Base-by-base conservation (phyloP, 768 basidiomycete genomes). In the Hemileccinum impolitum region DNA sequence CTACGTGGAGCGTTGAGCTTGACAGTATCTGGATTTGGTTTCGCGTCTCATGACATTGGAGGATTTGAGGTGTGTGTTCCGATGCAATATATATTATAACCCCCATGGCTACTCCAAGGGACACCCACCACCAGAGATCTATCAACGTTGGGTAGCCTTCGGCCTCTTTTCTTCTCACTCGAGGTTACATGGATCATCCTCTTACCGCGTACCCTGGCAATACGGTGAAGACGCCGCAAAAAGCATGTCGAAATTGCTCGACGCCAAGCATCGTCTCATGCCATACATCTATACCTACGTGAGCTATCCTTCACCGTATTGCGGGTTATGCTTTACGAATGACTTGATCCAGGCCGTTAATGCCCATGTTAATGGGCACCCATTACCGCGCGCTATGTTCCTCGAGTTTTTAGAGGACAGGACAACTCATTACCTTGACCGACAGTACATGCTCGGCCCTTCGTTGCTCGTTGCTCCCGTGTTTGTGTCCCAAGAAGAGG, bases 201-300 rank as follows among this genome's bases (percentile, higher is more conserved):
- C 85, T 12, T 88, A 88, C 60, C 80, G 87, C 10, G 85, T 90
- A 3, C 87, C 86, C 2, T 90, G 85, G 86, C 73, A 81, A 48
- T 86, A 84, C 55, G 85, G 85, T 12, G 82, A 83, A 64, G 82
- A 78, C n/a, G 78, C 85, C 6, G 81, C 81, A 6, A 74, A 74
- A 52, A 77, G 73, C 59, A 82, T 84, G 81, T 73, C 81, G 12
- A 76, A 70, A 54, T 75, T 84, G 63, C 67, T 87, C 39, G 75
- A 82, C 47, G 72, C 75, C 10, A 88, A 86, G 61, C 78, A 87
- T 66, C 69, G 84, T 32, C 68, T 90, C 43, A 87, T 87, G 85
- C 87, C 86, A 0, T 87, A 88, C 62, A 64, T 90, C 13, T 82
- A 82, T 52, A 65, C 75, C 40, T 66, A 80, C 49, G 80, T 81